These are phyloP conservation scores for Crucihimalaya himalaica DNA, from an alignment of 345 rosid species.

Conservation along the genomic window DNA sequence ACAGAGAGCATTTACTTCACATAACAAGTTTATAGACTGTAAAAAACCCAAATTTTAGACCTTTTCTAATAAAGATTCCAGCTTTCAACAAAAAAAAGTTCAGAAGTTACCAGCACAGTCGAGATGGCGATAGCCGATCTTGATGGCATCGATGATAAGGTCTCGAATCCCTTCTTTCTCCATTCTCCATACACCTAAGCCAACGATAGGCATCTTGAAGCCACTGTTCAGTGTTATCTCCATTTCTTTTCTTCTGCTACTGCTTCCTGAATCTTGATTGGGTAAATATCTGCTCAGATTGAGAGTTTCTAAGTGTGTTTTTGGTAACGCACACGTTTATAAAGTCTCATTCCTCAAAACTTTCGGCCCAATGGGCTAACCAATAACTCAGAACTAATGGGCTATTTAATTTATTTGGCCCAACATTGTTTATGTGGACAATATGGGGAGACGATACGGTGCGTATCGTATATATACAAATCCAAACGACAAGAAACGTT, in stretches of 20 bases:
- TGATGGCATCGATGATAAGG: slow-evolving; percentile 69
- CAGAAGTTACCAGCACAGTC: slow-evolving; percentile 74
- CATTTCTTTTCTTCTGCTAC: slow-evolving; percentile 39
- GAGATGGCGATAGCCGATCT: slow-evolving; percentile 89
- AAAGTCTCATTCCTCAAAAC: not conserved
- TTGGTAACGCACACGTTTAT: not conserved
- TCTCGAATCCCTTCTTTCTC: slow-evolving; percentile 58
- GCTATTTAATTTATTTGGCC: not conserved
- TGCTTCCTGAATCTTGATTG: not conserved
- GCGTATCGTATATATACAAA: slow-evolving; percentile 1
- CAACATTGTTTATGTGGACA: not conserved
- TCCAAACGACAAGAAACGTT: not conserved
- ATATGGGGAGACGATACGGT: slow-evolving; percentile 16
- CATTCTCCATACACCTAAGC: slow-evolving; percentile 95
- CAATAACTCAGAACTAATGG: not conserved
- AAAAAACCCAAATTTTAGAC: not conserved
- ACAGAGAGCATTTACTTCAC: not conserved
- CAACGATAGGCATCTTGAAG: slow-evolving; percentile 72
- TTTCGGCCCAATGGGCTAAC: slow-evolving; percentile 8
- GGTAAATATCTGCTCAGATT: slow-evolving; percentile 26
- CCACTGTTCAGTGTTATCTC: slow-evolving; percentile 73
- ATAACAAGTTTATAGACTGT: not conserved
- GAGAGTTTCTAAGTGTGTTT: not conserved
- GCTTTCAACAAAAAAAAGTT: not conserved
- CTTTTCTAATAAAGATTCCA: not conserved